Base-by-base conservation (phyloP, 2,329 filamentous ascomycete species). In the Rutstroemia sp. region DNA sequence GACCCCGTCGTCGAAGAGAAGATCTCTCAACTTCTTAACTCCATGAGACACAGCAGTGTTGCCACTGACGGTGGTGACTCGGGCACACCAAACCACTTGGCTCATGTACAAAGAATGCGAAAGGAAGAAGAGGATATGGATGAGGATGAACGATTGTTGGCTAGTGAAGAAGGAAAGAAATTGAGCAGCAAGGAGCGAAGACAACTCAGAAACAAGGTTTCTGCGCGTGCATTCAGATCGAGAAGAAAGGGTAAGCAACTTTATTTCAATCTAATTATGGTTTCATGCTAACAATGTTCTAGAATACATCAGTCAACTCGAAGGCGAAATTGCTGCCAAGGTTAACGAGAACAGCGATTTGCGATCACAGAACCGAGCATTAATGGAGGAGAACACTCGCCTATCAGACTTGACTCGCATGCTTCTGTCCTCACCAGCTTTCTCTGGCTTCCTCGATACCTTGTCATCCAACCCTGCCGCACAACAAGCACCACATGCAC, bases 81-180 rank as follows among this genome's bases (percentile, higher is more conserved):
- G 60, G 63, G 66, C 34, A 71, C 72, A 34, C 67, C 72, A 25
- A 66, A 71, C 37, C 66, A 67, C 34, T 71, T 85, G n/a, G 78
- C 83, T 56, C 86, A 90, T 69, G 81, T 90, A 65, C 78, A 86
- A 50, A 86, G 86, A 61, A 74, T 82, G 61, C 92, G 86, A 79
- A 97, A 97, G 79, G 91, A 96, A 46, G 92, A 97, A 67, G 92
- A 96, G 60, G 92, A 97, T 53, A 97, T 99, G 92, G 94, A 99
- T 66, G 92, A 96, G 72, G 94, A 97, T 66, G 94, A 97, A 78
- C 82, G 90, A 63, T 79, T 96, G 9, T 79, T 96, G 49, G 90
- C 90, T n/a, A 96, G 91, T 59, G 94, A 99, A 68, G 92, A 96
- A 74, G 94, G 92, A 67, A 99, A 99, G 85, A 96, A 96, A 78